Evolutionary conservation across 148 eudicot species (phyloP).

Genomic region (Spergularia bocconei): DNA sequence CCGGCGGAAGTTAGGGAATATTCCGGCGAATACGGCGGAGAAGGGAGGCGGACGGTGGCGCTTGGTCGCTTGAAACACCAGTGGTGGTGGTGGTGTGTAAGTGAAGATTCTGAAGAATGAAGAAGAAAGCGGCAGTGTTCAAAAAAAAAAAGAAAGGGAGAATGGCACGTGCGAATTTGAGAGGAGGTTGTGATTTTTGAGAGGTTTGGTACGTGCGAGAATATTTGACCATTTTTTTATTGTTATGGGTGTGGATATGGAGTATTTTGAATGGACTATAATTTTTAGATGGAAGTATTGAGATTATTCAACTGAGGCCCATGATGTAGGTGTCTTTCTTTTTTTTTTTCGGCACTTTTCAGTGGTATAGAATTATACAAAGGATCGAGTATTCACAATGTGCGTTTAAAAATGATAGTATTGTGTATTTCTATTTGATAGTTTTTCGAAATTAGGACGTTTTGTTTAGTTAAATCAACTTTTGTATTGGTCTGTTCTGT

Average conservation of each 20-base stretch:
- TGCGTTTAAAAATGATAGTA: too few species aligned
- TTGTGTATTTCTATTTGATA: too few species aligned
- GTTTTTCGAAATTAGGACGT: too few species aligned
- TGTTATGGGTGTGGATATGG: neutral
- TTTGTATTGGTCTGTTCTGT: too few species aligned
- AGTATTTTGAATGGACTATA: slow-evolving; percentile 1
- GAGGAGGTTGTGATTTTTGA: neutral
- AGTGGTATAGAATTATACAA: too few species aligned
- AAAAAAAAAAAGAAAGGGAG: neutral
- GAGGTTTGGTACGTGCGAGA: neutral
- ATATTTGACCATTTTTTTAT: neutral
- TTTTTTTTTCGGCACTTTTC: too few species aligned
- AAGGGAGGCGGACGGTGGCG: neutral
- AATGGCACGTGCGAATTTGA: slow-evolving; percentile 15
- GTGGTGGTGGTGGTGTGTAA: neutral
- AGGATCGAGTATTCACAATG: too few species aligned
- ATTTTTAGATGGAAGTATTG: too few species aligned
- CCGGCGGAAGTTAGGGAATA: slow-evolving; percentile 4
- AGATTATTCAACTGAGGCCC: slow-evolving; percentile 8
- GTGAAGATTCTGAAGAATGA: neutral
- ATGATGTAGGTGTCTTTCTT: neutral
- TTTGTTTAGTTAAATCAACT: too few species aligned
- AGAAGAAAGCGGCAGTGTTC: slow-evolving; percentile 8
- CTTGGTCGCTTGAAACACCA: neutral
- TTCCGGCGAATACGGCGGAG: neutral